phyloP scores from a whole-genome alignment of 306 rosid species.

The Vigna angularis region DNA sequence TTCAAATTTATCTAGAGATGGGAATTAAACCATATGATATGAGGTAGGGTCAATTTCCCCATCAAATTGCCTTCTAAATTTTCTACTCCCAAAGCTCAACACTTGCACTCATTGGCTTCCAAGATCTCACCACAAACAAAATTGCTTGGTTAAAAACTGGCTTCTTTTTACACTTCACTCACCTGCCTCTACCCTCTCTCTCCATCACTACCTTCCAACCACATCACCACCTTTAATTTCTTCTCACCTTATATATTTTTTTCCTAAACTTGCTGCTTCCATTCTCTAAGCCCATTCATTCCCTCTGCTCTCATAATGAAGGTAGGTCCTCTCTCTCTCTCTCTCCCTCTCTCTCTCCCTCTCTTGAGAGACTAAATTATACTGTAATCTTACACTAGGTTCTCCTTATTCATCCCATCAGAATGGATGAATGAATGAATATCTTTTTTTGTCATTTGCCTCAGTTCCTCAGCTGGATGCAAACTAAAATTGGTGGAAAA shows the following conservation, averaged over 20 bases:
- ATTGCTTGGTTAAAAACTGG: neutral
- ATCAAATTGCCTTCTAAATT: conserved; percentile 42
- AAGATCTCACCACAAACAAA: conserved; percentile 6
- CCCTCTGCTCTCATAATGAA: conserved; percentile 54
- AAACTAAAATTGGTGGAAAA: conserved; percentile 64
- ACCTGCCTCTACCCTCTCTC: conserved; percentile 14
- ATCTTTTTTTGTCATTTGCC: conserved; percentile 25
- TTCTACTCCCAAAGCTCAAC: conserved; percentile 53
- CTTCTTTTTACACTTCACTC: neutral
- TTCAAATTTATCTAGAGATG: too few species aligned
- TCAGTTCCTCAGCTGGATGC: conserved; percentile 83
- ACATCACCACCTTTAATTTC: conserved; percentile 2
- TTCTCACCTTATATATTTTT: conserved; percentile 8
- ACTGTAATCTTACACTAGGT: neutral
- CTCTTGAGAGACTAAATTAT: neutral
- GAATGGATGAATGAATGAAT: neutral
- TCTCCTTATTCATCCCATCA: neutral
- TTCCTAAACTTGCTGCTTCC: neutral
- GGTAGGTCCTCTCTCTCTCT: conserved; percentile 46
- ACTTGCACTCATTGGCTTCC: conserved; percentile 45
- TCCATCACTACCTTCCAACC: conserved; percentile 17
- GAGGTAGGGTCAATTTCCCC: conserved; percentile 1
- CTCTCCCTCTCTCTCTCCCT: neutral
- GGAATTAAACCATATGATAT: too few species aligned
- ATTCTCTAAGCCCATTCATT: conserved; percentile 2